Evolutionary conservation across 1,284 basidiomycete species (phyloP).

Genomic region (Trametes versicolor): DNA sequence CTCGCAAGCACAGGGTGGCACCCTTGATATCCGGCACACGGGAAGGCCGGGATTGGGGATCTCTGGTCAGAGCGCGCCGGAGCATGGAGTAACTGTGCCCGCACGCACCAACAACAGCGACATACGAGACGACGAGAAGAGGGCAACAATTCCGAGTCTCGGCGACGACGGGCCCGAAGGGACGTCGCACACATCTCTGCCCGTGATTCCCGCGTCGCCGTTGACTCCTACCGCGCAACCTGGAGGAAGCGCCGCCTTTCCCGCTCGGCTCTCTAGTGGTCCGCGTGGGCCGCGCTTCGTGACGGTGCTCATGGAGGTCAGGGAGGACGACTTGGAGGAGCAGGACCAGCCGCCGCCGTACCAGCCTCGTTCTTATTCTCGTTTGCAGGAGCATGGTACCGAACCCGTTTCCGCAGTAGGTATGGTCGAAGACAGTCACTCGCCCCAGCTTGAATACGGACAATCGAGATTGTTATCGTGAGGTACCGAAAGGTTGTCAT

Average conservation of each 20-base stretch:
- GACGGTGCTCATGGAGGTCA: conserved; percentile 9
- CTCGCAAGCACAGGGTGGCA: no score
- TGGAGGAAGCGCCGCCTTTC: neutral
- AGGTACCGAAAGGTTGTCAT: no score
- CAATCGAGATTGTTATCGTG: no score
- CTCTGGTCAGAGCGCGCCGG: no score
- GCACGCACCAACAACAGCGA: no score
- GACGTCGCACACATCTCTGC: neutral
- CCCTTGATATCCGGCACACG: no score
- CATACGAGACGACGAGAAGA: neutral
- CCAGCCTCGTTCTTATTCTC: neutral
- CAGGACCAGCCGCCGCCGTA: conserved; percentile 3
- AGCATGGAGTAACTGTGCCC: no score
- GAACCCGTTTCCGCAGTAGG: neutral
- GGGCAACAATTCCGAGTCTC: neutral
- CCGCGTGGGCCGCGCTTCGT: neutral
- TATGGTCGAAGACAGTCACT: neutral
- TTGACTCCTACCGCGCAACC: neutral
- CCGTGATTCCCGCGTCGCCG: neutral
- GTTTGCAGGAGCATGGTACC: neutral
- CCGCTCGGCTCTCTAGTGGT: neutral
- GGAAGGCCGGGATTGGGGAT: no score
- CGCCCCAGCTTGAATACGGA: neutral
- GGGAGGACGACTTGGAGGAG: neutral
- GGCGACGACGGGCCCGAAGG: neutral